Conservation (phyloP, 2,329 filamentous ascomycete genomes). For the Orbilia blumenaviensis region DNA sequence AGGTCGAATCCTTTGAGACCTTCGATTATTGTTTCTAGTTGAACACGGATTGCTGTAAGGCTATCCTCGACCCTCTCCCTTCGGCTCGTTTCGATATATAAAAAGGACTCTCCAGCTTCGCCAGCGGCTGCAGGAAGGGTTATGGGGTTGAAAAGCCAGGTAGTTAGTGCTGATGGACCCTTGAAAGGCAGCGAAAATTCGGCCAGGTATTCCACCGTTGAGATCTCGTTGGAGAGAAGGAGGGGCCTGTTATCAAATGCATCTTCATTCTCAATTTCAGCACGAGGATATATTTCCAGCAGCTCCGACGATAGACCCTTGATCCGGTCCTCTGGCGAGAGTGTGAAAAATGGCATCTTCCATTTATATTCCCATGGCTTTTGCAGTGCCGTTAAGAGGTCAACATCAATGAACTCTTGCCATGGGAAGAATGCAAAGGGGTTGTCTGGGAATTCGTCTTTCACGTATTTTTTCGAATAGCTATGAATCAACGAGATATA, state of each 20-base stretch:
- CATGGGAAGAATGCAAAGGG: slow-evolving; percentile 1
- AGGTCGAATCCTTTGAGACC: background rate
- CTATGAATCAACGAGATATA: background rate
- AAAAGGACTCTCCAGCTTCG: background rate
- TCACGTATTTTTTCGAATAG: slow-evolving; percentile 8
- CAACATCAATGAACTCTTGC: slow-evolving; percentile 17
- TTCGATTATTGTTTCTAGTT: background rate
- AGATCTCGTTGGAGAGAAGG: slow-evolving; percentile 2
- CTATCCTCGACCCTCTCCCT: slow-evolving; percentile 17
- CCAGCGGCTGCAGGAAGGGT: background rate
- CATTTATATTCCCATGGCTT: slow-evolving; percentile 25
- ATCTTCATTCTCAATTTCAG: slow-evolving; percentile 21
- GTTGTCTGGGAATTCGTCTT: background rate
- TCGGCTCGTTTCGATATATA: slow-evolving; percentile 1
- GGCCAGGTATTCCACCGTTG: slow-evolving; percentile 25
- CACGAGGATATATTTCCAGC: slow-evolving; percentile 10
- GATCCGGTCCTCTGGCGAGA: slow-evolving; percentile 9
- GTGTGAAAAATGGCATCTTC: background rate
- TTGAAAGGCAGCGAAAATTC: slow-evolving; percentile 13
- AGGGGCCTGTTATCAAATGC: background rate
- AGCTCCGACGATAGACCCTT: background rate
- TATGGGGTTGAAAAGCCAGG: slow-evolving; percentile 17
- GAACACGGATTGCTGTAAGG: background rate
- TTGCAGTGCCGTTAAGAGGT: background rate
- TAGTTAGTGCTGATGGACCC: background rate